Evolutionary conservation across 2,329 filamentous ascomycete species (phyloP).

Genomic region (Cyphellophora attinorum): DNA sequence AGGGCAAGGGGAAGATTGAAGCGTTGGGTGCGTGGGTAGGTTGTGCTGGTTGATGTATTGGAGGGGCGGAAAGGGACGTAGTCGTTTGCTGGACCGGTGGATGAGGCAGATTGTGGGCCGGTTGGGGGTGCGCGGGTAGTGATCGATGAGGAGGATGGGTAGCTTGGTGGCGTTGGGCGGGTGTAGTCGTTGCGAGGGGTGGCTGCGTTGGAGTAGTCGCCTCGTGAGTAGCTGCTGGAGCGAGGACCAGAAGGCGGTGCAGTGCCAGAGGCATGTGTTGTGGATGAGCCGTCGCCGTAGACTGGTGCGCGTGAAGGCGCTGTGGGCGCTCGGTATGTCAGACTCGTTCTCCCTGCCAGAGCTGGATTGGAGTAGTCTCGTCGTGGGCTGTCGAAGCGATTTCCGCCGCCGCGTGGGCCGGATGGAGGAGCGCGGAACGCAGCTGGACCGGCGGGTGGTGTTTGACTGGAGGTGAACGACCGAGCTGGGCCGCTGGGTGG

Average conservation of each 20-base stretch:
- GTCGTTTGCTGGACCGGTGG: too few species aligned
- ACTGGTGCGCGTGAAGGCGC: constrained; percentile 1
- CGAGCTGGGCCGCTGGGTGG: constrained; percentile 22
- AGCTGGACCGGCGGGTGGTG: constrained; percentile 23
- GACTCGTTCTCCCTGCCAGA: constrained; percentile 18
- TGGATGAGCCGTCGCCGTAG: background rate
- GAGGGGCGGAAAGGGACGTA: constrained; percentile 24
- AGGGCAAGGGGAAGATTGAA: constrained; percentile 23
- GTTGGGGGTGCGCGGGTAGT: too few species aligned
- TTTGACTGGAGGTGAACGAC: constrained; percentile 18
- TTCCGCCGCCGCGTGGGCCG: constrained; percentile 32
- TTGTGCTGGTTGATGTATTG: constrained; percentile 25
- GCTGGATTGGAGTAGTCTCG: constrained; percentile 21
- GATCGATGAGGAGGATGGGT: too few species aligned
- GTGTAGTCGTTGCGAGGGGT: too few species aligned
- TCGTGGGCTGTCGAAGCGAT: constrained; percentile 20
- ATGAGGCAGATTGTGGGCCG: too few species aligned
- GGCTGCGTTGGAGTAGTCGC: constrained; percentile 2
- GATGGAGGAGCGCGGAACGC: constrained; percentile 33
- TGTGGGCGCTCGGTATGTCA: constrained; percentile 19
- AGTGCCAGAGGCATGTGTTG: background rate
- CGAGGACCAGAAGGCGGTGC: constrained; percentile 9
- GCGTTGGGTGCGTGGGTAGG: constrained; percentile 29
- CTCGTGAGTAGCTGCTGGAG: constrained; percentile 2
- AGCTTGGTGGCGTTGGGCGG: too few species aligned